phyloP scores from a whole-genome alignment of 169 alveolate genomes.

The Theileria equi region DNA sequence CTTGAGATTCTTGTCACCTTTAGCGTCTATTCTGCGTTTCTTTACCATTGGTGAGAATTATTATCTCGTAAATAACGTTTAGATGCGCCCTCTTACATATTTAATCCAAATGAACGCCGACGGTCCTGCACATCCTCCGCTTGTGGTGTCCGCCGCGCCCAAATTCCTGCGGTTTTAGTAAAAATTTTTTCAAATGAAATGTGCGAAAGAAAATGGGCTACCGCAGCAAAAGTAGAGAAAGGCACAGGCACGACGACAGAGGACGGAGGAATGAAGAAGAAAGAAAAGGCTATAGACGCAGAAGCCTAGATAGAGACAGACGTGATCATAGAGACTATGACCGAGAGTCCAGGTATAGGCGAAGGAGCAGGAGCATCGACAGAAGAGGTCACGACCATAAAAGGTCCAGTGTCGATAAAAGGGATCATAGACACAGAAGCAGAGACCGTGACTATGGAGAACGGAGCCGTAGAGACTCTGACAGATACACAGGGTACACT shows the following conservation, averaged over 20 bases:
- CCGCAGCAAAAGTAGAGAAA: background rate
- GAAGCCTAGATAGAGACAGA: background rate
- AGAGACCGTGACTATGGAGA: background rate
- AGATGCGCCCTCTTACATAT: background rate
- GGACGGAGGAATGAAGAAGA: background rate
- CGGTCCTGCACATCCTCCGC: background rate
- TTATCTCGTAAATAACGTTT: background rate
- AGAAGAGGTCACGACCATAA: background rate
- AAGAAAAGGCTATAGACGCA: background rate
- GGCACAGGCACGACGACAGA: background rate
- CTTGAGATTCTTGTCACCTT: background rate
- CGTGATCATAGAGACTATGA: background rate
- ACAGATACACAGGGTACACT: background rate
- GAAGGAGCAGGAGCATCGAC: slow-evolving; percentile 6
- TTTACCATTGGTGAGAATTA: background rate
- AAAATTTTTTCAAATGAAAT: background rate
- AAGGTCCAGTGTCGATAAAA: background rate
- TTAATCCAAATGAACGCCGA: background rate
- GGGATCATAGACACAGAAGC: background rate
- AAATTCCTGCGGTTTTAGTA: background rate
- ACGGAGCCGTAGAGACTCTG: background rate
- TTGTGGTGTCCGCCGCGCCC: background rate
- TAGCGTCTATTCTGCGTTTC: background rate
- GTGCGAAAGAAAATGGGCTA: background rate
- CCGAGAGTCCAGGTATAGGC: background rate